Percentiles rank a stretch among this genome's conserved stretches.
These are phyloP conservation scores for Aspergillus quadrilineatus DNA, from an alignment of 2,329 filamentous ascomycete species.

Conservation along the genomic window DNA sequence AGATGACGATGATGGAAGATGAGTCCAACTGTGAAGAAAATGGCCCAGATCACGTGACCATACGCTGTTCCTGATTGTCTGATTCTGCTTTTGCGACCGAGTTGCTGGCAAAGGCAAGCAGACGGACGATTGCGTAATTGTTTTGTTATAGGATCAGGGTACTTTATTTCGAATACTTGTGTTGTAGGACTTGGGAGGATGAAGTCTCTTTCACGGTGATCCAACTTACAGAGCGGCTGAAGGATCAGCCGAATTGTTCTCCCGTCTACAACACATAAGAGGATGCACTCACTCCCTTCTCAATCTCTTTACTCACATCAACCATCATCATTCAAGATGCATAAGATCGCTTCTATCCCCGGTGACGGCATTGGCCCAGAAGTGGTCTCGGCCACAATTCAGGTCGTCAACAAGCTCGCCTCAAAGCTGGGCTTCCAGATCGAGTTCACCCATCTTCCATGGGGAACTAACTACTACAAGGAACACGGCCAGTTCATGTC, in stretches of 20 bases:
- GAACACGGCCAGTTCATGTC: slow-evolving; percentile 56
- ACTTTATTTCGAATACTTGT: too few relatives aligned
- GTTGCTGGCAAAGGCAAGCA: too few relatives aligned
- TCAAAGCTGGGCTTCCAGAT: slow-evolving; percentile 48
- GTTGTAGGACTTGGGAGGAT: too few relatives aligned
- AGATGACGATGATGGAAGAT: neutral
- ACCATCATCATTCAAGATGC: neutral
- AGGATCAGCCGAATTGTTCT: slow-evolving; percentile 7
- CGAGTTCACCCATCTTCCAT: slow-evolving; percentile 50
- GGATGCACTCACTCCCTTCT: neutral
- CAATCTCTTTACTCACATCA: neutral
- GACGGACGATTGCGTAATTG: too few relatives aligned
- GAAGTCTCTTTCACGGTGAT: too few relatives aligned
- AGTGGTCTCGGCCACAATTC: slow-evolving; percentile 58
- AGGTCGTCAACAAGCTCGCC: slow-evolving; percentile 49
- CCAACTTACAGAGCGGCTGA: neutral
- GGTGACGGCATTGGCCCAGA: slow-evolving; percentile 65
- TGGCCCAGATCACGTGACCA: neutral
- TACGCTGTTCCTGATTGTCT: neutral
- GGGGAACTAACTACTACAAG: slow-evolving; percentile 44
- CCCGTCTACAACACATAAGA: neutral
- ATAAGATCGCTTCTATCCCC: slow-evolving; percentile 56
- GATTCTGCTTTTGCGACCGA: too few relatives aligned
- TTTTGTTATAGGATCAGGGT: too few relatives aligned
- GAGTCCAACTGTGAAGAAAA: neutral